These are phyloP conservation scores for Fusarium sp. DNA, from an alignment of 2,329 filamentous ascomycete genomes.

Conservation along the genomic window DNA sequence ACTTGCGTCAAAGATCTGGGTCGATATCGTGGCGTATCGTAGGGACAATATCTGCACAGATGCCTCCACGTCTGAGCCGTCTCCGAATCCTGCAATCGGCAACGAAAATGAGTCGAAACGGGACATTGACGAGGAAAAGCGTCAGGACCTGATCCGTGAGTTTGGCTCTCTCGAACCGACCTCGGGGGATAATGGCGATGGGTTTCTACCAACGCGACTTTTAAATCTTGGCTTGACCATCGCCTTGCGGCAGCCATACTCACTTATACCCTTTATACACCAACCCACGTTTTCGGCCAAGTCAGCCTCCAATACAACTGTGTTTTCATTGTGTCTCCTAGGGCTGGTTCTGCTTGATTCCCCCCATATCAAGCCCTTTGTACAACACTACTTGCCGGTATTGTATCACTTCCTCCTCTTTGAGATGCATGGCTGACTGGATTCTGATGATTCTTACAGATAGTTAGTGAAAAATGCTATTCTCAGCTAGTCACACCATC, in stretches of 20 bases:
- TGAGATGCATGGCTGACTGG: not conserved
- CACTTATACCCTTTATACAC: slow-evolving; percentile 8
- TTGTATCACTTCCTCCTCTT: not conserved
- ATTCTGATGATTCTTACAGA: not conserved
- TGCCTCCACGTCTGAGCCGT: not conserved
- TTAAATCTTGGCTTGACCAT: slow-evolving; percentile 10
- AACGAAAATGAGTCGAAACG: slow-evolving; percentile 9
- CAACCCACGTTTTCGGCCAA: slow-evolving; percentile 11
- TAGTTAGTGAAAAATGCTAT: slow-evolving; percentile 3
- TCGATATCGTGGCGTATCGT: not conserved
- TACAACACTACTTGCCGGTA: not conserved
- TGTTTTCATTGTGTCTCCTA: not conserved
- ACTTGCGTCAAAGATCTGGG: not conserved
- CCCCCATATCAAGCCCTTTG: not conserved
- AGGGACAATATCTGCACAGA: not conserved
- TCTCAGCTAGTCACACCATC: not conserved
- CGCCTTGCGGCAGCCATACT: slow-evolving; percentile 9
- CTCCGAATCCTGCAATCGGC: not conserved
- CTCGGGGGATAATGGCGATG: accelerated
- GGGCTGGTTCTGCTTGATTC: slow-evolving; percentile 1
- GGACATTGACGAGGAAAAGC: slow-evolving; percentile 5
- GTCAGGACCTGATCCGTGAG: not conserved
- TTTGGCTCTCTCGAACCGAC: not conserved
- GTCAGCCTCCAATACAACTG: not conserved
- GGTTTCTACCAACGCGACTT: not conserved